Percentiles rank a stretch among this genome's conserved stretches.
These are phyloP conservation scores for Exophiala calicioides DNA, from an alignment of 2,329 filamentous ascomycete genomes.

Conservation along the genomic window DNA sequence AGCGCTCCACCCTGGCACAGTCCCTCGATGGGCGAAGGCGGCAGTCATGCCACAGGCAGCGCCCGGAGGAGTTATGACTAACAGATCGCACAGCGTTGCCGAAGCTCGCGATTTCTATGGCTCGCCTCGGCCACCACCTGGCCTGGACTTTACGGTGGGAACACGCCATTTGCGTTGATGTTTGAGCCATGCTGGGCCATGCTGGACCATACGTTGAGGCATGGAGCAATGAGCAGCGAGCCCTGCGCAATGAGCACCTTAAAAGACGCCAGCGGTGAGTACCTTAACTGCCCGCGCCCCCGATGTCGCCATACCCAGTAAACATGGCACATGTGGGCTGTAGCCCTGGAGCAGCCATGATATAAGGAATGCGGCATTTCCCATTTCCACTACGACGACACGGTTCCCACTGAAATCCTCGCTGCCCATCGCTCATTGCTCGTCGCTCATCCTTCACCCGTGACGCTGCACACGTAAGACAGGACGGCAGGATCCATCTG, in stretches of 20 bases:
- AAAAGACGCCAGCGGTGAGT: conserved; percentile 6
- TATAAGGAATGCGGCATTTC: conserved; percentile 21
- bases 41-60: conserved; percentile 8
- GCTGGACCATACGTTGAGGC: too few species aligned
- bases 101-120: conserved; percentile 11
- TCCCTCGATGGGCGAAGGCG: too few species aligned
- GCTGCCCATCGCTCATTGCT: neutral
- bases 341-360: conserved; percentile 4
- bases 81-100: conserved; percentile 12
- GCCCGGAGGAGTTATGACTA: conserved; percentile 19
- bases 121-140: conserved; percentile 1
- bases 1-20: too few species aligned
- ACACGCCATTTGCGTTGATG: conserved; percentile 16
- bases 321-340: conserved; percentile 22
- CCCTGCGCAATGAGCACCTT: neutral
- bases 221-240: neutral
- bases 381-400: conserved; percentile 9
- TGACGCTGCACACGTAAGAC: conserved; percentile 19
- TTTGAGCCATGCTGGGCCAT: conserved; percentile 11
- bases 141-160: conserved; percentile 2
- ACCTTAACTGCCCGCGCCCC: conserved; percentile 17
- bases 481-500: conserved; percentile 7
- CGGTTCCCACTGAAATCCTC: neutral
- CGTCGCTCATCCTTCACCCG: neutral
- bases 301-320: conserved; percentile 25